Conservation (phyloP, 805 yeast genomes). For the Pichia ethanolica region DNA sequence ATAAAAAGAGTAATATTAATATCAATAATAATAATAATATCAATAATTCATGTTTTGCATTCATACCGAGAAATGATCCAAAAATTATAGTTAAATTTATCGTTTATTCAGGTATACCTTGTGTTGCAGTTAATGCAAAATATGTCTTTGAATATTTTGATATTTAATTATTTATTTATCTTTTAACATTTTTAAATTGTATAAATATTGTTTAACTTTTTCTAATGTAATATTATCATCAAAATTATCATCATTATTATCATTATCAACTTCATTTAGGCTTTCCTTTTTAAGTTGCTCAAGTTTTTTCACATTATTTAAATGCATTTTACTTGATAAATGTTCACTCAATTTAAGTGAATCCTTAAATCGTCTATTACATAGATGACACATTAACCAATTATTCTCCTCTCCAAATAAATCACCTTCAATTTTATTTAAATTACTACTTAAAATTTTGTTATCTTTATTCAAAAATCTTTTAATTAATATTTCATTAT, state of each 20-base stretch:
- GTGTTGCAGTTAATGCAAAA: conserved; percentile 25
- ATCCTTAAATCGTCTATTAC: conserved; percentile 78
- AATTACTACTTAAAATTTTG: background rate
- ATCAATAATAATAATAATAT: too few species aligned
- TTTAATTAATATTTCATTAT: background rate
- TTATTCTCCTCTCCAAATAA: conserved; percentile 36
- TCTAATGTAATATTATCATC: conserved; percentile 37
- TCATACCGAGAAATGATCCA: conserved; percentile 58
- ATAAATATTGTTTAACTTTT: conserved; percentile 33
- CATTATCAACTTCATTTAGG: background rate
- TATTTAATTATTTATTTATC: background rate
- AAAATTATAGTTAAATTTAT: conserved; percentile 70
- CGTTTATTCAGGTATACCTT: conserved; percentile 77
- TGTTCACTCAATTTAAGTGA: conserved; percentile 78
- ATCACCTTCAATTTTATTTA: background rate
- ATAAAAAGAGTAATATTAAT: background rate
- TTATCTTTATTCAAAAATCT: too few species aligned
- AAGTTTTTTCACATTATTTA: conserved; percentile 32
- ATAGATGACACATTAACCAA: conserved; percentile 79
- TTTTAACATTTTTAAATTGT: too few species aligned
- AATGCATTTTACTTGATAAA: conserved; percentile 67
- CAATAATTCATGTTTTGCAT: conserved; percentile 35
- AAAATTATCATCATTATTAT: background rate
- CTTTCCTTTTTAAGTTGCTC: too few species aligned
- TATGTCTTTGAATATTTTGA: background rate